A percentile compares a stretch with the other conserved stretches of the same genome.
Conservation (phyloP, 2,329 filamentous ascomycete genomes). For the Graphilbum ipis-grandicollis region DNA sequence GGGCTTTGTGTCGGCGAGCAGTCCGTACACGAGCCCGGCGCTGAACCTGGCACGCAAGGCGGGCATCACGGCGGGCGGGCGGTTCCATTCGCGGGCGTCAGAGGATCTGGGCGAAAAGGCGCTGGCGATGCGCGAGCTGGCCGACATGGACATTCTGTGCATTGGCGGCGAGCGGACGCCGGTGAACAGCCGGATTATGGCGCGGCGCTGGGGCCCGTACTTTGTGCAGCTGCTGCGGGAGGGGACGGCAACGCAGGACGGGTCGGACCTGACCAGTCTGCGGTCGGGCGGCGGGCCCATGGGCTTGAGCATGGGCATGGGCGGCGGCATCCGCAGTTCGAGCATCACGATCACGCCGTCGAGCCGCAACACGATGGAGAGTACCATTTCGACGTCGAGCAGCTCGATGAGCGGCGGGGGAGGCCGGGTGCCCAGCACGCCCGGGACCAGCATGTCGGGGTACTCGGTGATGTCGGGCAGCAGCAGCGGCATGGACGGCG, state of each 20-base stretch:
- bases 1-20: conserved; percentile 71
- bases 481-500: neutral
- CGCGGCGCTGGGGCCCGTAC: conserved; percentile 83
- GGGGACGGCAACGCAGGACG: conserved; percentile 54
- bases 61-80: conserved; percentile 54
- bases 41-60: conserved; percentile 41
- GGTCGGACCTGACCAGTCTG: conserved; percentile 58
- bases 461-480: conserved; percentile 8
- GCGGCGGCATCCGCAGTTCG: conserved; percentile 52
- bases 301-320: no score
- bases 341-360: conserved; percentile 68
- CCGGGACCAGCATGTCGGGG: conserved; percentile 26
- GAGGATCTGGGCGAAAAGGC: conserved; percentile 75
- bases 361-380: conserved; percentile 27
- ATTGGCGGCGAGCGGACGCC: conserved; percentile 83
- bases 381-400: conserved; percentile 16
- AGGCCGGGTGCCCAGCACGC: conserved; percentile 25
- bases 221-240: conserved; percentile 85
- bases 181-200: conserved; percentile 79
- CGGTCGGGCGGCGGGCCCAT: conserved; percentile 36
- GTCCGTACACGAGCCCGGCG: conserved; percentile 39
- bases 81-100: conserved; percentile 58
- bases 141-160: conserved; percentile 93
- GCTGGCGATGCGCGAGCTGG: conserved; percentile 62
- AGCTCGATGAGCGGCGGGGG: no score